A percentile compares a stretch with the other conserved stretches of the same genome.
Evolutionary conservation across 768 basidiomycete species (phyloP).

Genomic region (Kwoniella sp.): DNA sequence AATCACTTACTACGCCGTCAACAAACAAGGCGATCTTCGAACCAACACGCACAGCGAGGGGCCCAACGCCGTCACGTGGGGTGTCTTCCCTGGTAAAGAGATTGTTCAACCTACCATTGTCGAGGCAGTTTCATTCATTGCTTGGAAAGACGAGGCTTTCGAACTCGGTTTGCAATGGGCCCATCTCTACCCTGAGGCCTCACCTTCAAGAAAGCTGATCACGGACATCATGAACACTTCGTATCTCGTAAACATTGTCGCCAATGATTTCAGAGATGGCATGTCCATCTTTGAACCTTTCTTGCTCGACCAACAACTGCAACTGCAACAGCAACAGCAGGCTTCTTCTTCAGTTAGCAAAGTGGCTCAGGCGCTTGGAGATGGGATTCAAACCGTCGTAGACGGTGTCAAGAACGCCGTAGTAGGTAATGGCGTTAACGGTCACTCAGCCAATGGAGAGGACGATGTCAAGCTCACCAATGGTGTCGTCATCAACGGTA

Average conservation of each 20-base stretch:
- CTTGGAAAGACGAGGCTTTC: constrained; percentile 98
- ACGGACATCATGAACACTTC: constrained; percentile 74
- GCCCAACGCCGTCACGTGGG: constrained; percentile 99
- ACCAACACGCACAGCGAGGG: constrained; percentile 95
- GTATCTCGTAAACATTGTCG: constrained; percentile 91
- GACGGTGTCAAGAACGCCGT: constrained; percentile 28
- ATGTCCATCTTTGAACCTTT: constrained; percentile 86
- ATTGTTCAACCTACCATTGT: constrained; percentile 94
- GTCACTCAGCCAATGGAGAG: neutral
- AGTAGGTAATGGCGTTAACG: constrained; percentile 12
- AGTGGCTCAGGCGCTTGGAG: constrained; percentile 20
- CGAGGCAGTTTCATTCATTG: constrained; percentile 96
- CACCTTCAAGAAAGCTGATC: constrained; percentile 74
- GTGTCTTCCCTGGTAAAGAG: constrained; percentile 96
- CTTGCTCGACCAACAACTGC: constrained; percentile 44
- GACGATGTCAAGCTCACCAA: constrained; percentile 4
- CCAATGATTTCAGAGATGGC: constrained; percentile 87
- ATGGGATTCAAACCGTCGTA: constrained; percentile 24
- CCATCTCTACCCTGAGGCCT: constrained; percentile 74
- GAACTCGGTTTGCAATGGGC: constrained; percentile 93
- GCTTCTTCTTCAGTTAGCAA: constrained; percentile 10
- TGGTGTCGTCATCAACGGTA: constrained; percentile 13
- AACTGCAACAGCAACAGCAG: constrained; percentile 1
- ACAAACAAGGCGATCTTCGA: constrained; percentile 87
- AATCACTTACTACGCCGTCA: constrained; percentile 96